phyloP scores from a whole-genome alignment of 129 eudicot genomes.

The Cynara cardunculus region DNA sequence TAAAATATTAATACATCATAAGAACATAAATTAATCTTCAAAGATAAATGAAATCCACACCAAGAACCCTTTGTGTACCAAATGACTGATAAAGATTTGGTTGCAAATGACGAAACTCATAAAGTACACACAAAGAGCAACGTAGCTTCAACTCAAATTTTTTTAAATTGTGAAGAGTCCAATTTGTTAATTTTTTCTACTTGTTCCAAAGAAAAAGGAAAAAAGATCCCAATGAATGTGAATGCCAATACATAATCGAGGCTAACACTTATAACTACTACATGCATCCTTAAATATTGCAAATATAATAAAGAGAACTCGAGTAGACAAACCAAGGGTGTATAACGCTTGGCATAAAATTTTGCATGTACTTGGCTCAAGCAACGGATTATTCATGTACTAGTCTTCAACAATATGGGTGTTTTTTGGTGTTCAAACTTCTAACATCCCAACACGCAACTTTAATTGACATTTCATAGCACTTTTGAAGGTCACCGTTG shows the following conservation, averaged over 20 bases:
- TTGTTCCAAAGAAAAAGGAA: background rate
- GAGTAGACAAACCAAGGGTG: background rate
- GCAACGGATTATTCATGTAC: no score
- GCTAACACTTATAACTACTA: background rate
- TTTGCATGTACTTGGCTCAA: background rate
- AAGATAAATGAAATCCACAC: background rate
- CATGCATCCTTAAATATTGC: background rate
- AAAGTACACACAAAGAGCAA: background rate
- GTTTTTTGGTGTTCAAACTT: background rate
- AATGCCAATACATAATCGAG: background rate
- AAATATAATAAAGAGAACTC: background rate
- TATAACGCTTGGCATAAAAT: background rate
- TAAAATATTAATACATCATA: background rate
- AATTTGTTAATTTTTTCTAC: constrained; percentile 3
- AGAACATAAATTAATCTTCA: background rate
- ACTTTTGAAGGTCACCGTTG: background rate
- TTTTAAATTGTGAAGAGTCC: no score
- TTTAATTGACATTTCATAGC: background rate
- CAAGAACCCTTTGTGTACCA: background rate
- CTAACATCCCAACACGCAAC: constrained; percentile 1
- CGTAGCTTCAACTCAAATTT: background rate
- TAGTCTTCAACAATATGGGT: background rate
- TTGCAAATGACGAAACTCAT: background rate
- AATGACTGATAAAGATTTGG: background rate
- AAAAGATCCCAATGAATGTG: background rate